phyloP scores from a whole-genome alignment of 306 rosid species.

The Citrullus mucosospermus region DNA sequence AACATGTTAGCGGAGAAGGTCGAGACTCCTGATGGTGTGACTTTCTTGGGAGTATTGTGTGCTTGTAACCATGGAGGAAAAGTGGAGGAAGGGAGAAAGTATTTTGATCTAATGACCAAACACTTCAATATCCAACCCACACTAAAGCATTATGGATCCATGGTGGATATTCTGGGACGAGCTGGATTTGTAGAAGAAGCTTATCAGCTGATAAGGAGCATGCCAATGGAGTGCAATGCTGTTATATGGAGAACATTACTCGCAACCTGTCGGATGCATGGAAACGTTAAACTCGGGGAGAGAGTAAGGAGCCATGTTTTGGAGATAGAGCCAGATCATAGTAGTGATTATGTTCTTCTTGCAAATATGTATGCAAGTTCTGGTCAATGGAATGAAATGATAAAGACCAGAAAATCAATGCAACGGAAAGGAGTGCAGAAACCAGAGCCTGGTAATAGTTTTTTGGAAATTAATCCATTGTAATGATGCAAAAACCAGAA shows the following conservation, averaged over 20 bases:
- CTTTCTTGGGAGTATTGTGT: constrained; percentile 58
- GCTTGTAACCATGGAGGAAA: constrained; percentile 71
- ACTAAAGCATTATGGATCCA: constrained; percentile 69
- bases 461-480: constrained; percentile 16
- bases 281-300: constrained; percentile 43
- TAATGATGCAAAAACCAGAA: not conserved
- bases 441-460: constrained; percentile 49
- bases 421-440: constrained; percentile 31
- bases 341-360: constrained; percentile 67
- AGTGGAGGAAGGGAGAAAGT: constrained; percentile 46
- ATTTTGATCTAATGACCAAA: constrained; percentile 34
- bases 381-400: constrained; percentile 50
- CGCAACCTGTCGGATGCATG: constrained; percentile 53
- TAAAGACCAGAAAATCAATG: constrained; percentile 37
- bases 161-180: constrained; percentile 71
- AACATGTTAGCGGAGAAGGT: constrained; percentile 31
- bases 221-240: constrained; percentile 61
- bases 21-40: constrained; percentile 40
- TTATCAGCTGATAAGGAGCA: constrained; percentile 30
- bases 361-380: constrained; percentile 57
- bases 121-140: constrained; percentile 41
- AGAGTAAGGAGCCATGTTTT: constrained; percentile 43
- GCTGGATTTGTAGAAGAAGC: constrained; percentile 62
- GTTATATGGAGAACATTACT: constrained; percentile 62
- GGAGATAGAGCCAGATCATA: constrained; percentile 49